Conservation (phyloP, 2,329 filamentous ascomycete species). For the Penicillium sp. region DNA sequence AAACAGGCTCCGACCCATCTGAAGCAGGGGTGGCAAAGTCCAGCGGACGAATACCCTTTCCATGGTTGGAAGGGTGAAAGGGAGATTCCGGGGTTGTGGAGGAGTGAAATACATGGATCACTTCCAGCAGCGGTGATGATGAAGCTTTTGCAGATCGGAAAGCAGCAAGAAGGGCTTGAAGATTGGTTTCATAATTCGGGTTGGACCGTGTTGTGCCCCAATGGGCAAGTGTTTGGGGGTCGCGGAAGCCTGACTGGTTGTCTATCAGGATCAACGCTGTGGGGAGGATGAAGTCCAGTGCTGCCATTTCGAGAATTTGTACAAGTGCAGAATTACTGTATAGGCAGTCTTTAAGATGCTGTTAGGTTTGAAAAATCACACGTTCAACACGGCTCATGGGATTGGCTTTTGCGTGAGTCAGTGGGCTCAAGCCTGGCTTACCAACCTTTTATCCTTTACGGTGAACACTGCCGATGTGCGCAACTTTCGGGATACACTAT, state of each 20-base stretch:
- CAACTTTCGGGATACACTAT: no score
- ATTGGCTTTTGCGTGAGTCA: no score
- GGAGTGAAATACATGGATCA: slow-evolving; percentile 50
- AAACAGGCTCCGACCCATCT: slow-evolving; percentile 38
- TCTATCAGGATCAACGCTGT: slow-evolving; percentile 52
- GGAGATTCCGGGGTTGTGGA: slow-evolving; percentile 37
- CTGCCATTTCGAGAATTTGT: slow-evolving; percentile 12
- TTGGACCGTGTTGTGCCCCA: slow-evolving; percentile 48
- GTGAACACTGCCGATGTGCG: no score
- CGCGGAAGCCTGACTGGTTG: slow-evolving; percentile 46
- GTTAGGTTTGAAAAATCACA: no score
- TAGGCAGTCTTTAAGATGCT: no score
- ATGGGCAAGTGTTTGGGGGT: slow-evolving; percentile 31
- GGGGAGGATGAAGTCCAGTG: slow-evolving; percentile 23
- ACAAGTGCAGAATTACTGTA: no score
- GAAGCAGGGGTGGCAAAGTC: slow-evolving; percentile 33
- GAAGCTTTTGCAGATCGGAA: slow-evolving; percentile 32
- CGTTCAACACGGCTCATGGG: no score
- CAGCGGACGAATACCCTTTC: slow-evolving; percentile 28
- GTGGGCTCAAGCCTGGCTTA: no score
- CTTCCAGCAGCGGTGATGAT: slow-evolving; percentile 24
- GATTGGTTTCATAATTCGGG: slow-evolving; percentile 46
- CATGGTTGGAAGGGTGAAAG: slow-evolving; percentile 38
- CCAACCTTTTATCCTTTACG: no score
- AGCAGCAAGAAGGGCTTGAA: slow-evolving; percentile 38